These are phyloP conservation scores for Microdochium nivale DNA, from an alignment of 2,329 filamentous ascomycete species.

Conservation along the genomic window DNA sequence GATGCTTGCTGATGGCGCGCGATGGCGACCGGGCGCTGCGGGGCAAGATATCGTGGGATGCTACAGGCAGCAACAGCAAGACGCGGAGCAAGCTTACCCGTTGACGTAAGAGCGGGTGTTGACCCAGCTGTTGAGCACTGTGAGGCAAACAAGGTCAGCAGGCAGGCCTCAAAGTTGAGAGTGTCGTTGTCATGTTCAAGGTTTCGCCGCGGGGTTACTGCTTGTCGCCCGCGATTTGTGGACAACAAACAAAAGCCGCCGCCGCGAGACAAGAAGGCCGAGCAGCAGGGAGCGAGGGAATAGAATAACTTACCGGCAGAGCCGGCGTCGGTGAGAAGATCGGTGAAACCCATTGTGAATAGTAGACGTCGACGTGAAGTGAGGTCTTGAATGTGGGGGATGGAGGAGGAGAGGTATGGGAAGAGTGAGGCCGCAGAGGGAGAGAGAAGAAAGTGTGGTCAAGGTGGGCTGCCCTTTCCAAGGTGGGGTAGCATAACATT, in stretches of 20 bases:
- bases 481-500: background rate
- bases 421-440: background rate
- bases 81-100: slow-evolving; percentile 46
- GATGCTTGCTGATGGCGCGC: background rate
- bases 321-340: slow-evolving; percentile 48
- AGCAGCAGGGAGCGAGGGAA: slow-evolving; percentile 1
- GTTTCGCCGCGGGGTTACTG: background rate
- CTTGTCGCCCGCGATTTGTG: background rate
- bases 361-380: slow-evolving; percentile 5
- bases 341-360: slow-evolving; percentile 50
- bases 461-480: background rate
- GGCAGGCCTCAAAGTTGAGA: slow-evolving; percentile 1
- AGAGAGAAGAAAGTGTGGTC: background rate
- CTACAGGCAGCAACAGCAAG: slow-evolving; percentile 5
- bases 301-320: slow-evolving; percentile 34
- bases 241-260: background rate
- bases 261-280: slow-evolving; percentile 1
- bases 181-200: background rate
- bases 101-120: slow-evolving; percentile 62
- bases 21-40: background rate
- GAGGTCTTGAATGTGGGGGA: slow-evolving; percentile 15
- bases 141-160: slow-evolving; percentile 7
- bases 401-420: slow-evolving; percentile 7
- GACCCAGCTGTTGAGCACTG: slow-evolving; percentile 51
- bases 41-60: background rate